Percentiles rank a stretch among this genome's conserved stretches.
Conservation (phyloP, 140 eudicot species). For the Flaveria floridana region DNA sequence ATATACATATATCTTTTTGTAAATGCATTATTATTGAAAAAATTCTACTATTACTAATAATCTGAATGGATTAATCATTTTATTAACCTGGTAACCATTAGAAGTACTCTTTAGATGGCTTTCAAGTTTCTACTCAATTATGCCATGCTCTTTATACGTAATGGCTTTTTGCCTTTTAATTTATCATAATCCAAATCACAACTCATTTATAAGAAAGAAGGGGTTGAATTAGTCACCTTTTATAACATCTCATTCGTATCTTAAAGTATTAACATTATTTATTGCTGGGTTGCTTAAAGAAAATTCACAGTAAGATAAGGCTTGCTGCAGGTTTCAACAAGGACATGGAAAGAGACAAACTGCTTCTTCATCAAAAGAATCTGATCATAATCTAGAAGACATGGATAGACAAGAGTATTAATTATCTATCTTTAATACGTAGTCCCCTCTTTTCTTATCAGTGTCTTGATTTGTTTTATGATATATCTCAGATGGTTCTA, state of each 20-base stretch:
- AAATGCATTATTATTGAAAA: background rate
- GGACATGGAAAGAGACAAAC: slow-evolving; percentile 37
- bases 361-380: slow-evolving; percentile 57
- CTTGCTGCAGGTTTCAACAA: slow-evolving; percentile 45
- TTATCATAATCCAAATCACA: background rate
- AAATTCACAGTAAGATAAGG: slow-evolving; percentile 49
- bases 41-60: background rate
- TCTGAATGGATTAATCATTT: background rate
- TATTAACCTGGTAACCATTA: background rate
- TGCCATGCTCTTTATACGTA: background rate
- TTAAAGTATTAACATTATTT: background rate
- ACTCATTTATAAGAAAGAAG: background rate
- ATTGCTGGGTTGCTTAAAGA: slow-evolving; percentile 77
- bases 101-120: background rate
- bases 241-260: too few species aligned
- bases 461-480: background rate
- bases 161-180: background rate
- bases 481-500: too few species aligned
- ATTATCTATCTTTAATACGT: background rate
- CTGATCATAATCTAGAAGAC: slow-evolving; percentile 44
- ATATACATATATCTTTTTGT: background rate
- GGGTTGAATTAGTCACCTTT: background rate
- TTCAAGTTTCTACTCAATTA: too few species aligned
- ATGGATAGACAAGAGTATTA: slow-evolving; percentile 29
- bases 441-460: background rate